These are phyloP conservation scores for Aureobasidium sp. DNA, from an alignment of 2,329 filamentous ascomycete species.

Conservation along the genomic window DNA sequence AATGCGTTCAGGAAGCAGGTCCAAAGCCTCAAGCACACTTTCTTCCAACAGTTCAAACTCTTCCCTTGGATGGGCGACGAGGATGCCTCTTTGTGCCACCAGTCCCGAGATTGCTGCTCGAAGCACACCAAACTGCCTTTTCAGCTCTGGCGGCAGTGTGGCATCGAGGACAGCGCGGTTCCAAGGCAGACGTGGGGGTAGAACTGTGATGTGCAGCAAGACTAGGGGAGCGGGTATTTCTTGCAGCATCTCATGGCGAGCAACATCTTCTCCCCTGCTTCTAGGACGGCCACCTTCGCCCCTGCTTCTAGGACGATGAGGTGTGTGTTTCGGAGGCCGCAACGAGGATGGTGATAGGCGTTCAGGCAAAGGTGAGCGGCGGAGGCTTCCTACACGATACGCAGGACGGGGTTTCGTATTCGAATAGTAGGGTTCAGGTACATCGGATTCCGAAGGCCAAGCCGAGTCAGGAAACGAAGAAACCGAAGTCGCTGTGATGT, in stretches of 20 bases:
- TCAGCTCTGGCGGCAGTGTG: conserved; percentile 50
- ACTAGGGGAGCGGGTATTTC: conserved; percentile 49
- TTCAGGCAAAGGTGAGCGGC: conserved; percentile 37
- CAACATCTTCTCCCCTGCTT: background rate
- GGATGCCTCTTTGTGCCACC: conserved; percentile 61
- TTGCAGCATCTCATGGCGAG: background rate
- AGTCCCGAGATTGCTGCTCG: conserved; percentile 64
- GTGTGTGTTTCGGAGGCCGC: conserved; percentile 26
- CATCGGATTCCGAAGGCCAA: conserved; percentile 20
- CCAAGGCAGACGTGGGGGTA: conserved; percentile 61
- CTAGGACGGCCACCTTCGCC: background rate
- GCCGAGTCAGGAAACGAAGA: conserved; percentile 26
- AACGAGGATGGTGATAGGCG: conserved; percentile 10
- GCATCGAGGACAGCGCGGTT: conserved; percentile 43
- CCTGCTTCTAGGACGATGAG: background rate
- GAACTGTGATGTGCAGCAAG: conserved; percentile 65
- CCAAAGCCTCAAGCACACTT: conserved; percentile 63
- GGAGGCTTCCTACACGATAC: conserved; percentile 20
- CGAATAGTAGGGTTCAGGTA: conserved; percentile 38
- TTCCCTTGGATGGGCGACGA: conserved; percentile 68
- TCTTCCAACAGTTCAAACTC: conserved; percentile 76
- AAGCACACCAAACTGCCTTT: conserved; percentile 38
- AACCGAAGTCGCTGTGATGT: conserved; percentile 23
- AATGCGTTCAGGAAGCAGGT: conserved; percentile 44
- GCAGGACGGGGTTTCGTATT: conserved; percentile 33